Percentiles rank a stretch among this genome's conserved stretches.
phyloP scores from a whole-genome alignment of 371 early-diverging fungal genomes.

The Furculomyces boomerangus region DNA sequence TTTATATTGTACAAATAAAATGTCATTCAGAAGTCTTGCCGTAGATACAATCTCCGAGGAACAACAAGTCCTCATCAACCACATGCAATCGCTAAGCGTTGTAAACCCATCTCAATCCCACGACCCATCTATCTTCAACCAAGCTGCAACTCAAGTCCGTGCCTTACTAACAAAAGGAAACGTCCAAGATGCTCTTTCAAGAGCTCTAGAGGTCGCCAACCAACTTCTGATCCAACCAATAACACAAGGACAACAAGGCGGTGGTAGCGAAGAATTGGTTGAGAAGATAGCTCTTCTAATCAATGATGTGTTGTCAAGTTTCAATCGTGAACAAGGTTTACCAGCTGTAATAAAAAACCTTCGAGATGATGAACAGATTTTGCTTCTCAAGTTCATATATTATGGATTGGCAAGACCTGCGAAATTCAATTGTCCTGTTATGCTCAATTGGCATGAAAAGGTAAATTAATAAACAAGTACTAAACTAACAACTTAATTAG shows the following conservation, averaged over 20 bases:
- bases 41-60: constrained; percentile 68
- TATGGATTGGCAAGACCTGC: constrained; percentile 75
- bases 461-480: background rate
- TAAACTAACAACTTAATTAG: background rate
- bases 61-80: constrained; percentile 25
- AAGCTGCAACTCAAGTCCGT: constrained; percentile 40
- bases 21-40: constrained; percentile 50
- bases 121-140: constrained; percentile 27
- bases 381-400: constrained; percentile 81
- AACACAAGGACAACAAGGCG: no score
- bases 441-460: constrained; percentile 76
- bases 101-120: constrained; percentile 28
- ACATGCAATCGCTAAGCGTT: constrained; percentile 24
- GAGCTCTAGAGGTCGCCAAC: constrained; percentile 60
- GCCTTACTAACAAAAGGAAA: constrained; percentile 44
- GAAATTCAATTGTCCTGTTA: constrained; percentile 53
- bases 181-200: constrained; percentile 37
- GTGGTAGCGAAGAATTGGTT: no score
- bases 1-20: no score
- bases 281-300: constrained; percentile 55
- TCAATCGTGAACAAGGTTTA: constrained; percentile 50
- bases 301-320: constrained; percentile 47
- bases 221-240: no score
- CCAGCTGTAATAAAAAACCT: constrained; percentile 37
- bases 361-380: constrained; percentile 41